These are phyloP conservation scores for Gymnopilus junonius DNA, from an alignment of 768 basidiomycete genomes.

Conservation along the genomic window DNA sequence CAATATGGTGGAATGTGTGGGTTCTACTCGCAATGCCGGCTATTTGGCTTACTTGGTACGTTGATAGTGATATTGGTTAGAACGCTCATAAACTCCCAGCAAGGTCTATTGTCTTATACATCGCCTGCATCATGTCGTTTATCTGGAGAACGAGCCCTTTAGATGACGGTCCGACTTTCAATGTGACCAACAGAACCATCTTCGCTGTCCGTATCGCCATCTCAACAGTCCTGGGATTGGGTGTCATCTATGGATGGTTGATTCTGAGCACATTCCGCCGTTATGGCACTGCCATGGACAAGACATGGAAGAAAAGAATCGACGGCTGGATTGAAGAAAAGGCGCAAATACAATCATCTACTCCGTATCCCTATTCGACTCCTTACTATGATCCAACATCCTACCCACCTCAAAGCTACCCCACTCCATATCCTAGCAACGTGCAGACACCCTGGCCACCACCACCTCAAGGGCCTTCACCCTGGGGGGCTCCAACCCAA, in stretches of 20 bases:
- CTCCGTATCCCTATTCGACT: background rate
- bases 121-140: constrained; percentile 59
- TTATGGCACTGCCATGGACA: constrained; percentile 51
- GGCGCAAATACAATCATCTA: background rate
- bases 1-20: constrained; percentile 63
- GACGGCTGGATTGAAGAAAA: constrained; percentile 15
- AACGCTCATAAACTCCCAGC: background rate
- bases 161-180: constrained; percentile 27
- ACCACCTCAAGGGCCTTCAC: no score
- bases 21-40: constrained; percentile 63
- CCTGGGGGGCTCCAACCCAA: no score
- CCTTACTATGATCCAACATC: background rate
- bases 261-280: constrained; percentile 56
- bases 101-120: constrained; percentile 60
- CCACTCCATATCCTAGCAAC: no score
- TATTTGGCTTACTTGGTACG: constrained; percentile 63
- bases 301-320: constrained; percentile 28
- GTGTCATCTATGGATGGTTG: constrained; percentile 52
- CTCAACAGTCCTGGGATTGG: constrained; percentile 49
- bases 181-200: constrained; percentile 6
- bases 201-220: constrained; percentile 45
- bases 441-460: no score
- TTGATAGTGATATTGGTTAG: background rate
- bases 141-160: constrained; percentile 57
- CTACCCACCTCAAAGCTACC: background rate